Percentiles rank a stretch among this genome's conserved stretches.
These are phyloP conservation scores for Fusarium longipes DNA, from an alignment of 2,329 filamentous ascomycete species.

Conservation along the genomic window DNA sequence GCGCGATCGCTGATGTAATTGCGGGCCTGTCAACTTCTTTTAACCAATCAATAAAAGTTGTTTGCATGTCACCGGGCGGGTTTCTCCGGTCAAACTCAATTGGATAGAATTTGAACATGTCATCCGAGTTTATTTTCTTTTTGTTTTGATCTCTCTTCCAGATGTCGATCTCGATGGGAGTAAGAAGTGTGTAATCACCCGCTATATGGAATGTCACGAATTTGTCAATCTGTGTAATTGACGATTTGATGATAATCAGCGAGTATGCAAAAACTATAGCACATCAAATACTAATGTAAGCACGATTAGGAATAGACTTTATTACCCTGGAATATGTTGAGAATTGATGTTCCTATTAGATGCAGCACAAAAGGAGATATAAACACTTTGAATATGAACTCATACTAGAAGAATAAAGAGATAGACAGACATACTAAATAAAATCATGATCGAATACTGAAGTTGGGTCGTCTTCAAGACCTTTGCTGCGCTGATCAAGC, in stretches of 20 bases:
- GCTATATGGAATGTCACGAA: not conserved
- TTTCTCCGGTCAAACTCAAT: constrained; percentile 22
- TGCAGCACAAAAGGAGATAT: no score
- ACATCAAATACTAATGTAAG: no score
- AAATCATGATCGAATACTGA: no score
- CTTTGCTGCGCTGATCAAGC: no score
- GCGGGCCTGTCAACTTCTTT: fast-evolving
- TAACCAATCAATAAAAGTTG: not conserved
- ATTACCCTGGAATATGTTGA: not conserved
- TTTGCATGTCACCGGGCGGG: constrained; percentile 2
- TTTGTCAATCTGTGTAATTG: not conserved
- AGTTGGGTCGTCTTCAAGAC: no score
- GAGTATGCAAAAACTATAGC: no score
- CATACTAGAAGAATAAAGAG: no score
- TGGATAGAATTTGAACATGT: constrained; percentile 6
- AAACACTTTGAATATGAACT: no score
- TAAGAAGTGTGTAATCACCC: not conserved
- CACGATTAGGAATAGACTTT: no score
- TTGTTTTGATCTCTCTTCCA: not conserved
- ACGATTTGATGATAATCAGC: no score
- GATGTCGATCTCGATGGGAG: constrained; percentile 1
- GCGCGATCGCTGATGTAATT: constrained; percentile 19
- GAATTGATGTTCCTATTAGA: no score
- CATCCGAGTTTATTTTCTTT: constrained; percentile 7
- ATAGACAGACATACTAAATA: no score